Base-by-base conservation (phyloP, 495 filamentous ascomycete species). In the Penicillium longicatenatum region DNA sequence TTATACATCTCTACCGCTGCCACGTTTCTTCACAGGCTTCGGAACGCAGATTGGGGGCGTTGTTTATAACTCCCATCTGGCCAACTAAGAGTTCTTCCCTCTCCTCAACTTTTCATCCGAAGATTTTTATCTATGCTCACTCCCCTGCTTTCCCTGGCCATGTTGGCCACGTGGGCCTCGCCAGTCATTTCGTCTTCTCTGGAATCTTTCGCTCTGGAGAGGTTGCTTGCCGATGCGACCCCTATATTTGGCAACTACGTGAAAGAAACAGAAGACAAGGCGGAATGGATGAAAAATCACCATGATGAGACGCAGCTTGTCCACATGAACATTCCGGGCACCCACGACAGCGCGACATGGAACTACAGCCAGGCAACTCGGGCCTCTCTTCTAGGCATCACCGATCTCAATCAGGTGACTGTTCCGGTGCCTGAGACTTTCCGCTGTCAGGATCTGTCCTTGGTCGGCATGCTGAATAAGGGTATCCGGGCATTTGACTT, bases 321-420 rank as follows among this genome's bases (percentile, higher is more conserved):
- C 22, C 74, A 75, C 37, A 76, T 82, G 57, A 82, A 79, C 58
- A 78, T 83, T 41, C 82, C 82, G 20, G 81, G 82, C 1, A 75
- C 75, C 6, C 82, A 84, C 64, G 82, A 84, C 59, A 70, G 76
- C 11, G 75, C 77, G 19, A 83, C 80, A 5, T 83, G 82, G 81
- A 83, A 83, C 63, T 84, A 82, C 53, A 73, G 64, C 11, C 69
- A 67, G 30, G 70, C 70, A 1, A 79, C 77, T 3, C 75, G 79
- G 52, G 66, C 76, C 49, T 47, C 67, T 2, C 63, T 82, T 4
- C 30, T 52, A 0, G 60, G 66, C 7, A 69, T 80, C n/a, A 75
- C 74, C 24, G 61, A 66, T 11, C 66, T 75, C 46, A 74, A 75
- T 41, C 70, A 71, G 19, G 65, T 72, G 9, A 62, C 63, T 8